Conservation (phyloP, 2,329 filamentous ascomycete species). For the Claviceps africana region DNA sequence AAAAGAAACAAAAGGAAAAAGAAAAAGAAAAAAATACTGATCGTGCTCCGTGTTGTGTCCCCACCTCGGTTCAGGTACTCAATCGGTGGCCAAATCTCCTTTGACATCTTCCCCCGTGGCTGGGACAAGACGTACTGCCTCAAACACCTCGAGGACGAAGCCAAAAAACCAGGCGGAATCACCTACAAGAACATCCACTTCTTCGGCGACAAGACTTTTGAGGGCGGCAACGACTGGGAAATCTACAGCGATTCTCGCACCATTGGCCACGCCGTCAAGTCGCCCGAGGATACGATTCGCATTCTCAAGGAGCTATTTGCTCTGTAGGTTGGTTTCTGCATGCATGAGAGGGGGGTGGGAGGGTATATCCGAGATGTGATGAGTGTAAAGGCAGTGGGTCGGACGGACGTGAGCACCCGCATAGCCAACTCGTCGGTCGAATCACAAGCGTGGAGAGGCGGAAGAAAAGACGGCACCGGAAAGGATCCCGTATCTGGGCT, state of each 20-base stretch:
- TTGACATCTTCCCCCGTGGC: constrained; percentile 90
- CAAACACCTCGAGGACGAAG: constrained; percentile 70
- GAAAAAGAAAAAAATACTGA: background rate
- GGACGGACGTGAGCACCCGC: background rate
- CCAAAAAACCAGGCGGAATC: constrained; percentile 52
- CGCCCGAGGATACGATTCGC: constrained; percentile 68
- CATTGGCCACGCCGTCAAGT: constrained; percentile 69
- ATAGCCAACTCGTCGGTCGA: no score
- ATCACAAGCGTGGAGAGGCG: no score
- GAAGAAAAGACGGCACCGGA: no score
- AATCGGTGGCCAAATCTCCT: constrained; percentile 94
- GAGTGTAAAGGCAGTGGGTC: background rate
- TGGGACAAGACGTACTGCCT: constrained; percentile 99
- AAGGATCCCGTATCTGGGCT: no score
- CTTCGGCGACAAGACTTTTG: constrained; percentile 89
- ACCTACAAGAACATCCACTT: constrained; percentile 86
- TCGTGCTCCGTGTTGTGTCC: background rate
- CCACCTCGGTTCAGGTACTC: constrained; percentile 49
- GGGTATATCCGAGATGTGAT: background rate
- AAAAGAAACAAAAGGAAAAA: background rate
- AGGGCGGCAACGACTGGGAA: constrained; percentile 91
- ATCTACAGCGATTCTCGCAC: constrained; percentile 75
- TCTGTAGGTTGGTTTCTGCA: constrained; percentile 29
- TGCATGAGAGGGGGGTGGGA: background rate
- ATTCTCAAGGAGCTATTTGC: constrained; percentile 71